phyloP scores from a whole-genome alignment of 805 yeast species.

The Wickerhamomyces mucosus region DNA sequence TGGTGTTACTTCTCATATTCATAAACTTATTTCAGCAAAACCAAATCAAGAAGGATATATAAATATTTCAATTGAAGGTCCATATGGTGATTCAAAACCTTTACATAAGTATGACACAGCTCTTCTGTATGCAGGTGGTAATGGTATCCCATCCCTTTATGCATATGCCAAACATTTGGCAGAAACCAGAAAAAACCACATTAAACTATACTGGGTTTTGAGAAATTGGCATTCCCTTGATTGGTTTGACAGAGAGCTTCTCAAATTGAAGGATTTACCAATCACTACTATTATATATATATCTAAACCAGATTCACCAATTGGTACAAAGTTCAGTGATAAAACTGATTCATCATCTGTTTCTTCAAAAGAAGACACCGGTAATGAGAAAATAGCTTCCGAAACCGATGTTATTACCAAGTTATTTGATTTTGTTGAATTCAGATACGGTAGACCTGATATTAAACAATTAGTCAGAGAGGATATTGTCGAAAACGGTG shows the following conservation, averaged over 20 bases:
- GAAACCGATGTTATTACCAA: not conserved
- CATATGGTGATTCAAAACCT: constrained; percentile 39
- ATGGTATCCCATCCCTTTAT: constrained; percentile 42
- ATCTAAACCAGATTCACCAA: constrained; percentile 13
- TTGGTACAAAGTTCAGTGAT: constrained; percentile 3
- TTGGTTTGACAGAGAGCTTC: constrained; percentile 42
- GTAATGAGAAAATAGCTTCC: constrained; percentile 3
- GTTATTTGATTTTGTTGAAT: constrained; percentile 23
- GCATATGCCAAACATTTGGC: constrained; percentile 27
- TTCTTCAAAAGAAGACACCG: constrained; percentile 4
- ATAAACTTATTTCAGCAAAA: constrained; percentile 18
- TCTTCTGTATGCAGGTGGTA: constrained; percentile 40
- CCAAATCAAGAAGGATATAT: constrained; percentile 15
- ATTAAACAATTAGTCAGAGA: constrained; percentile 26
- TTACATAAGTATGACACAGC: constrained; percentile 29
- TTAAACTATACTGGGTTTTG: constrained; percentile 57
- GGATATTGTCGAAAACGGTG: constrained; percentile 27
- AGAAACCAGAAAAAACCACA: constrained; percentile 18
- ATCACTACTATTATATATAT: constrained; percentile 12
- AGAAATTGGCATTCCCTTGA: constrained; percentile 40
- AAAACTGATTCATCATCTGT: constrained; percentile 1
- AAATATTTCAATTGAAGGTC: constrained; percentile 50
- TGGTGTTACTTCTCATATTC: constrained; percentile 33
- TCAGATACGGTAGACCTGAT: constrained; percentile 37
- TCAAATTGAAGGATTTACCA: constrained; percentile 16